Percentiles rank a stretch among this genome's conserved stretches.
Evolutionary conservation across 2,329 filamentous ascomycete species (phyloP).

Genomic region (Fusarium succisae): DNA sequence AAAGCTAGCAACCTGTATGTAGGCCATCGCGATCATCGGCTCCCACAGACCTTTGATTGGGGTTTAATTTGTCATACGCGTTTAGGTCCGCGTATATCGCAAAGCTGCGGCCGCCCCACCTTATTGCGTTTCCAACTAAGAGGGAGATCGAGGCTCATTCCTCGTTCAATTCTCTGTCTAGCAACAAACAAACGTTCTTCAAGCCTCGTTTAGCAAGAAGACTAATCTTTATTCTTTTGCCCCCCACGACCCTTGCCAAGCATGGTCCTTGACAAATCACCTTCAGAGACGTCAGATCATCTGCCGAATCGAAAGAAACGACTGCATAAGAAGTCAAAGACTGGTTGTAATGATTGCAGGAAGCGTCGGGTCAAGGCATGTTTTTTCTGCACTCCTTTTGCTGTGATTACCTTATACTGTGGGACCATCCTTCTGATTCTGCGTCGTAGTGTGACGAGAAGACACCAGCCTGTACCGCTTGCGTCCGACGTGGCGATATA

Average conservation of each 20-base stretch:
- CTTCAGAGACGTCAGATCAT: background rate
- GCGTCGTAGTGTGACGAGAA: background rate
- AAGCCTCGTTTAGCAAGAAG: background rate
- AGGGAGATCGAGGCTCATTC: background rate
- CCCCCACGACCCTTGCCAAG: background rate
- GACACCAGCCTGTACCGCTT: background rate
- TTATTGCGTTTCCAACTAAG: background rate
- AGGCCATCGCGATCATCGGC: background rate
- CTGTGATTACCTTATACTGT: background rate
- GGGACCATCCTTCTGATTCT: background rate
- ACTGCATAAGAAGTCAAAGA: background rate
- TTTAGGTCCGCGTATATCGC: background rate
- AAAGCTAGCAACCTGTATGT: background rate
- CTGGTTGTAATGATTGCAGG: background rate
- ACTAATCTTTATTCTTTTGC: background rate
- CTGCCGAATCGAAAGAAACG: background rate
- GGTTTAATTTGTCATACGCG: background rate
- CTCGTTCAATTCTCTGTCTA: background rate
- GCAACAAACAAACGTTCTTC: background rate
- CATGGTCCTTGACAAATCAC: background rate
- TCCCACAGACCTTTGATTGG: background rate
- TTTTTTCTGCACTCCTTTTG: background rate
- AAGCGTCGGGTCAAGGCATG: background rate
- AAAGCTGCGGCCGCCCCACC: background rate
- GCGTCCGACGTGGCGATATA: background rate